Base-by-base conservation (phyloP, 768 basidiomycete species). In the Boletus subparvulus region DNA sequence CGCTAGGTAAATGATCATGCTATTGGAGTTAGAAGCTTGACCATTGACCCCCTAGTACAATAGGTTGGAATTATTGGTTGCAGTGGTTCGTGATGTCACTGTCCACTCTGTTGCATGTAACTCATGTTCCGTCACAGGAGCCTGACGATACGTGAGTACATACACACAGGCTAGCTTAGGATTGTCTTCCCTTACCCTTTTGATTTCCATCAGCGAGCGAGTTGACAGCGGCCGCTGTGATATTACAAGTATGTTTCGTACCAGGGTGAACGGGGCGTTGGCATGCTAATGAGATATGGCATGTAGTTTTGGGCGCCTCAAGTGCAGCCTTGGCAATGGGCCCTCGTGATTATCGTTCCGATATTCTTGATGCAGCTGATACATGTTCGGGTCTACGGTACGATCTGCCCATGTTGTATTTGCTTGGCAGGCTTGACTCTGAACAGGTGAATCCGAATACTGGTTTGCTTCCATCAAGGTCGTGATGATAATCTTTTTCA, bases 401-500 rank as follows among this genome's bases (percentile, higher is more conserved):
- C 52, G 62, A n/a, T n/a, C 33, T 13, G 55, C 11, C n/a, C 26
- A 30, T 21, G n/a, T 41, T 0, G 14, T 26, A 21, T 28, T 48
- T 16, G 1, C 32, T 44, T 19, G 50, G 45, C 41, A 37, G 36
- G 16, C 24, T 26, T 58, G 44, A 56, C 46, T 36, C 36, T 52
- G 16, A 35, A 35, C 41, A 81, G 83, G 82, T 44, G 84, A 86
- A 74, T 79, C 81, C 1, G 83, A 82, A 61, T 84, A 83, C 69
- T 86, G 84, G 84, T 77, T 82, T 50, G 82, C 85, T 9, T 76
- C 81, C 61, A 77, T 88, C 63, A 87, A 88, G 70, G 81, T 88
- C 24, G 47, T 81, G 44, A 78, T 85, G 73, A 81, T 87, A 43
- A 60, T 85, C 49, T 61, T 86, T 12, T 86, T 87, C 73, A 81